Base-by-base conservation (phyloP, 805 yeast genomes). In the Spathaspora passalidarum region DNA sequence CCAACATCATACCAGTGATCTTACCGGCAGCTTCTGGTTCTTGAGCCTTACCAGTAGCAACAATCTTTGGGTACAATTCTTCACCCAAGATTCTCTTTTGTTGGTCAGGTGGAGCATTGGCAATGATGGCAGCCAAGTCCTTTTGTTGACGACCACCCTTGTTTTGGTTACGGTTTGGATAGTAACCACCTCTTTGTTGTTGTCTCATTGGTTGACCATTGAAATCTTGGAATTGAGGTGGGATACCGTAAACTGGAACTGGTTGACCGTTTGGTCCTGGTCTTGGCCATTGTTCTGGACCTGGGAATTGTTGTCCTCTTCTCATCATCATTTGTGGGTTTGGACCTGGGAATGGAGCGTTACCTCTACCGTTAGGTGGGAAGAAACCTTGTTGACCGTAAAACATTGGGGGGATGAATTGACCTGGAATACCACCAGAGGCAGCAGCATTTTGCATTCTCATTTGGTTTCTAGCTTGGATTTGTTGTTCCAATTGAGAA, bases 21-120 rank as follows among this genome's bases (percentile, higher is more conserved):
- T 91, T 92, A 76, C 97, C 96, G 57, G 97, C 97, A 63, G 96
- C 89, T 73, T 90, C 96, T 49, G 86, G 86, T 65, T 90, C 96
- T 60, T 83, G 82, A 61, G 91, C 88, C 75, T 86, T 86, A 63
- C 88, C 90, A 53, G 88, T 82, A 56, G 90, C 82, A 55, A 85
- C 83, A 63, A 94, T 86, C 81, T 84, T 88, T 65, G 95, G 90
- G 81, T 92, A 94, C 65, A 94, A 80, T 66, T 90, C 96, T 80
- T 94, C 97, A 75, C 99, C 99, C 66, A 94, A 81, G 66, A 90
- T 81, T 81, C 96, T 92, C 88, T 92, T 92, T 79, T 90, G 96
- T 74, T 88, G 92, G 66, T 86, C 94, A 63, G 82, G 88, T 67
- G 88, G 94, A 63, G 78, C 78, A 57, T 73, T 76, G 46, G 84